Evolutionary conservation across 139 green algal genomes (phyloP), one percentile per base, ranked within the genome.

Genomic region (Nannochloris sp.): DNA sequence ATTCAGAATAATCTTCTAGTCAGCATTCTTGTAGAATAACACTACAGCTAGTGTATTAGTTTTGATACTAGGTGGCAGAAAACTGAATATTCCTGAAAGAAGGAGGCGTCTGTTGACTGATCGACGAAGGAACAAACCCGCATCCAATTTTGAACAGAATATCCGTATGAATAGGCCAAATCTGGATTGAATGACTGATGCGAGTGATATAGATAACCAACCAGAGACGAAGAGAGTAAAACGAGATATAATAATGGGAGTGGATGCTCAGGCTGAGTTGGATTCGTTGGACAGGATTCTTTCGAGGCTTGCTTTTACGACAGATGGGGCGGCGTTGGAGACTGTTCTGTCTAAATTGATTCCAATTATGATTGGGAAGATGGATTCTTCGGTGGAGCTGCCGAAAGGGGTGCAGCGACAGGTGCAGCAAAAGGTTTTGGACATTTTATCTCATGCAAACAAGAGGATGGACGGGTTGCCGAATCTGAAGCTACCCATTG

Each of bases 361-460:
- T 25, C 89, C 89, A 0, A 37, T 79, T 16, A 82, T 89, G 6
- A 73, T 96, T 6, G 45, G 36, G 2, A 72, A 75, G 37, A 63
- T 86, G 17, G 53, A 44, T 10, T 20, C 26, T 1, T 28, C 46
- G 16, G 46, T 20, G 6, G 16, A 28, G 5, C 3, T 28, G n/a
- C 17, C 16, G 16, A 53, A 53, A 53, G n/a, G 46, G 46, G 58
- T 20, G 2, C 44, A 11, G 23, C 43, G 31, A 1, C 23, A 20
- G 13, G 63, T 71, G 36, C 63, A 69, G 26, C 30, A 51, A 31
- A 57, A 95, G 85, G 81, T 95, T 53, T 59, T 97, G 55, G 82
- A 91, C 66, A 87, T 97, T 12, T 72, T 97, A 48, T 68, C 61
- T 5, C 91, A 97, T 69, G 78, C 92, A 29, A 97, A 97, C 79